These are phyloP conservation scores for Phytopythium chamaehyphon DNA, from an alignment of 352 stramenopile species.

Conservation along the genomic window DNA sequence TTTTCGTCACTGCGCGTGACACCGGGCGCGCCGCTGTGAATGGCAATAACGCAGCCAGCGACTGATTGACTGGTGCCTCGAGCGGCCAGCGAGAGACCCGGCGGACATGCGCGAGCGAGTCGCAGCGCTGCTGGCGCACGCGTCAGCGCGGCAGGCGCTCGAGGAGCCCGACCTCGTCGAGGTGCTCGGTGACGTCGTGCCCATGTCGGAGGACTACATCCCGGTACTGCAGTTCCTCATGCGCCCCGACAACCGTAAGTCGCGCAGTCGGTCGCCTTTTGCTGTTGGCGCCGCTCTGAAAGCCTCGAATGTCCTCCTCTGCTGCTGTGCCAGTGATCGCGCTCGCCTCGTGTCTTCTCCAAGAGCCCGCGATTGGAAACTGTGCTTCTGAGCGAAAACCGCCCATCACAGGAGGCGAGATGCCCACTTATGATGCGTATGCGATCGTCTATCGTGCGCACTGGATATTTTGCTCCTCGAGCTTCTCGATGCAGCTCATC, in stretches of 20 bases:
- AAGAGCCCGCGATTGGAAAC: slow-evolving; percentile 22
- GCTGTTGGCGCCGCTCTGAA: too few relatives aligned
- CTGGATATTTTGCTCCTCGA: slow-evolving; percentile 56
- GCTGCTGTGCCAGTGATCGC: slow-evolving; percentile 24
- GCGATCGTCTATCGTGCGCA: slow-evolving; percentile 52
- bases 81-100: too few relatives aligned
- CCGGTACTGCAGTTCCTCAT: slow-evolving; percentile 59
- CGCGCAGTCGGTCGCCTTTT: neutral
- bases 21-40: neutral
- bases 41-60: neutral
- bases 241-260: slow-evolving; percentile 52
- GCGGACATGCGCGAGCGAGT: slow-evolving; percentile 42
- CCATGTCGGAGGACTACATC: slow-evolving; percentile 55
- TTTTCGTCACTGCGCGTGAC: neutral
- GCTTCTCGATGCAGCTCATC: slow-evolving; percentile 57
- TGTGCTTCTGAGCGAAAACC: neutral
- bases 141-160: slow-evolving; percentile 36
- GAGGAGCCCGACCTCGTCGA: slow-evolving; percentile 44
- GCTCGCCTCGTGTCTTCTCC: slow-evolving; percentile 43
- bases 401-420: slow-evolving; percentile 16
- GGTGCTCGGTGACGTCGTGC: slow-evolving; percentile 40
- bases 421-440: slow-evolving; percentile 61
- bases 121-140: slow-evolving; percentile 36
- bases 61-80: neutral
- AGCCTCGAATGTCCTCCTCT: too few relatives aligned